Percentiles rank a stretch among this genome's conserved stretches.
These are phyloP conservation scores for Pseudogymnoascus sp. DNA, from an alignment of 2,329 filamentous ascomycete genomes.

Conservation along the genomic window DNA sequence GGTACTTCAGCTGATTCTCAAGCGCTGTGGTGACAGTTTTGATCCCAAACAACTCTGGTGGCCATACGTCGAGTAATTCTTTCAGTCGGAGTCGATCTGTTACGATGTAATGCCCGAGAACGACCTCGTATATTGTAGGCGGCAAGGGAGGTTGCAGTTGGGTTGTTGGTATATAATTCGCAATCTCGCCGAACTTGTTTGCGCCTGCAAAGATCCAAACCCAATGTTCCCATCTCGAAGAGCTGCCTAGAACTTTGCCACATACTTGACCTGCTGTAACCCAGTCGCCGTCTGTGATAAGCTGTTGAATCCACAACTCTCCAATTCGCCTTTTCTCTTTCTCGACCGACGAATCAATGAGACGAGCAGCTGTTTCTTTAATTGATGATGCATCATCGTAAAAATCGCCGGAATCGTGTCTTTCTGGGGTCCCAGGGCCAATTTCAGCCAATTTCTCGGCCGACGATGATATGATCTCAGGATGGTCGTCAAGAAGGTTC, in stretches of 20 bases:
- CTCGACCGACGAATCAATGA: constrained; percentile 58
- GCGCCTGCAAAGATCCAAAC: constrained; percentile 84
- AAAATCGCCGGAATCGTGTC: constrained; percentile 43
- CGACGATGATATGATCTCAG: constrained; percentile 52
- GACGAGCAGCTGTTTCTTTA: constrained; percentile 49
- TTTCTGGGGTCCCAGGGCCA: constrained; percentile 34
- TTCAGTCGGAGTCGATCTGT: constrained; percentile 66
- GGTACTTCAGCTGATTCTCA: constrained; percentile 70
- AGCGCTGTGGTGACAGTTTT: constrained; percentile 67
- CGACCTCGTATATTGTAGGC: constrained; percentile 75
- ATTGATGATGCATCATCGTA: constrained; percentile 64
- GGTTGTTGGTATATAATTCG: constrained; percentile 67
- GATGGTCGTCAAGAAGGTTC: constrained; percentile 81
- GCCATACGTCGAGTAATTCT: constrained; percentile 74
- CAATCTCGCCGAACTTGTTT: constrained; percentile 82
- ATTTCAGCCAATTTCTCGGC: constrained; percentile 35
- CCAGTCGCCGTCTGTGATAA: constrained; percentile 71
- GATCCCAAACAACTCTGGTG: constrained; percentile 74
- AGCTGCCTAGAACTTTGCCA: constrained; percentile 70
- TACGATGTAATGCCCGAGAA: constrained; percentile 81
- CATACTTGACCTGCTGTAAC: constrained; percentile 67
- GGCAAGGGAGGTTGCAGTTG: constrained; percentile 72
- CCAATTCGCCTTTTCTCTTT: constrained; percentile 87
- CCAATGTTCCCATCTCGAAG: constrained; percentile 89
- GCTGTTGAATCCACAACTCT: constrained; percentile 84